A percentile compares a stretch with the other conserved stretches of the same genome.
phyloP scores from a whole-genome alignment of 257 asterid species.

The Ilex aquifolium region DNA sequence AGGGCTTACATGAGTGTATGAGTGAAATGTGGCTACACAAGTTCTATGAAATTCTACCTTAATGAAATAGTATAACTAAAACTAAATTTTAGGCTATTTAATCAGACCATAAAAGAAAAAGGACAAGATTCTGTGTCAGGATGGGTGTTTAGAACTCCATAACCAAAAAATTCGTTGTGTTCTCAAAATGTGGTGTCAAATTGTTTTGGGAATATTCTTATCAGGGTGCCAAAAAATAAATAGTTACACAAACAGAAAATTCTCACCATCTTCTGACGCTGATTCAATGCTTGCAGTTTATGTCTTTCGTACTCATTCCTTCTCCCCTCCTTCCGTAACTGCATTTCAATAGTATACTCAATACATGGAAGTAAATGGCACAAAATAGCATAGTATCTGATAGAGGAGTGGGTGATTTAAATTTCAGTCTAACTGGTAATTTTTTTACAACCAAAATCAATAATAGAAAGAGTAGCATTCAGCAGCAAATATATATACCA shows the following conservation, averaged over 20 bases:
- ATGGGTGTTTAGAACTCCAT: background rate
- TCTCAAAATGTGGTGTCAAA: background rate
- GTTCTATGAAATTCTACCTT: background rate
- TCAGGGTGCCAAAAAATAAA: background rate
- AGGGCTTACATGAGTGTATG: background rate
- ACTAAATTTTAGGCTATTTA: background rate
- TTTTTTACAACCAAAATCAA: background rate
- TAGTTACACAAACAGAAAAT: background rate
- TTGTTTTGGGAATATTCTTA: conserved; percentile 1
- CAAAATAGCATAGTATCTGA: background rate
- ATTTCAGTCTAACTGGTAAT: background rate
- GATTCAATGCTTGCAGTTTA: conserved; percentile 91
- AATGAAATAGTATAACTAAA: background rate
- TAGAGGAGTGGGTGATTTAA: background rate
- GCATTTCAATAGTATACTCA: conserved; percentile 14
- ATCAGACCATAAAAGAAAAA: background rate
- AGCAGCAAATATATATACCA: background rate
- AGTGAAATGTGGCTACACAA: background rate
- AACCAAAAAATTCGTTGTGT: background rate
- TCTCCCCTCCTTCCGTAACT: conserved; percentile 98
- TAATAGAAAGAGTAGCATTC: background rate
- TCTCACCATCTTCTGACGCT: conserved; percentile 92
- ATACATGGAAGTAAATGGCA: conserved; percentile 4
- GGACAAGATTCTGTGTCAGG: background rate
- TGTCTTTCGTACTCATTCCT: conserved; percentile 96